Conservation (phyloP, 2,329 filamentous ascomycete species). For the Tolypocladium tundrense region DNA sequence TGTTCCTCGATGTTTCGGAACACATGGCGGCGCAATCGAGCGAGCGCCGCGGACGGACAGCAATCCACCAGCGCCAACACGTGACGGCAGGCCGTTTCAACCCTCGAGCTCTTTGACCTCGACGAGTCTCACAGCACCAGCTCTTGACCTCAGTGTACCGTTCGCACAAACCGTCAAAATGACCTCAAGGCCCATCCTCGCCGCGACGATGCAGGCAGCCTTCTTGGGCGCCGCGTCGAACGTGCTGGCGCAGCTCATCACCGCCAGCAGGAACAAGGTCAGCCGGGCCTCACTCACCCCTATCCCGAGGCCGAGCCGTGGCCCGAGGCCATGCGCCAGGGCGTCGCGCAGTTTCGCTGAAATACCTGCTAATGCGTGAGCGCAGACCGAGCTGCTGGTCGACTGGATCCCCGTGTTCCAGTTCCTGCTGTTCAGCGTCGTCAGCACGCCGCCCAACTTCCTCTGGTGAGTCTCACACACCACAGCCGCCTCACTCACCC, state of each 20-base stretch:
- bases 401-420: slow-evolving; percentile 61
- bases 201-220: slow-evolving; percentile 54
- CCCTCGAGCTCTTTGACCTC: background rate
- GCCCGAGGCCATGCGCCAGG: background rate
- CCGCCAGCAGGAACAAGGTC: slow-evolving; percentile 51
- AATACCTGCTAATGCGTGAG: background rate
- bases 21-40: background rate
- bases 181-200: slow-evolving; percentile 39
- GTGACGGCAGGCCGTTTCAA: background rate
- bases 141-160: background rate
- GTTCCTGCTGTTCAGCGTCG: slow-evolving; percentile 62
- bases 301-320: background rate
- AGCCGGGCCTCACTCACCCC: slow-evolving; percentile 15
- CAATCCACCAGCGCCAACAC: background rate
- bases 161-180: slow-evolving; percentile 6
- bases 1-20: background rate
- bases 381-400: slow-evolving; percentile 26
- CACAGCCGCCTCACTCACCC: too few relatives aligned
- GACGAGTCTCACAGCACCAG: background rate
- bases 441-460: slow-evolving; percentile 75
- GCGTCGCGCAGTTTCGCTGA: background rate
- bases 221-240: slow-evolving; percentile 59
- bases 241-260: slow-evolving; percentile 61
- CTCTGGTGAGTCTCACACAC: slow-evolving; percentile 50
- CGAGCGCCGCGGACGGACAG: background rate